phyloP scores from a whole-genome alignment of 108 stramenopile species.

The Nitzschia sp. region DNA sequence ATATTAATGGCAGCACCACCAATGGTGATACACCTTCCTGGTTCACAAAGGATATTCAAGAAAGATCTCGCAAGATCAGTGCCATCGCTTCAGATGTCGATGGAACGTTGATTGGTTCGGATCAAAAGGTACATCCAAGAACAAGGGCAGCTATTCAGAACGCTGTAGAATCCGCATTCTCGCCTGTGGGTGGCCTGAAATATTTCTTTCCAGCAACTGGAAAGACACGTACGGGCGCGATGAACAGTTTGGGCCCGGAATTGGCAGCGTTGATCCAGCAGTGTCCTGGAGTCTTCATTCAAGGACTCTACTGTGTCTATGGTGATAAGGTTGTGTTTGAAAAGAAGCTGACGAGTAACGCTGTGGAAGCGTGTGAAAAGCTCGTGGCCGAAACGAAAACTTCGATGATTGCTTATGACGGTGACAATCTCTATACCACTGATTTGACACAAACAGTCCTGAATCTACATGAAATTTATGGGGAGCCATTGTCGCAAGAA shows the following conservation, averaged over 20 bases:
- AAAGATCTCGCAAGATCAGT: constrained; percentile 22
- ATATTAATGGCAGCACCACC: constrained; percentile 1
- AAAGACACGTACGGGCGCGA: constrained; percentile 76
- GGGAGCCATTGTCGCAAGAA: constrained; percentile 70
- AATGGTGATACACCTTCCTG: constrained; percentile 16
- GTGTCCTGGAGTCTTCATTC: constrained; percentile 63
- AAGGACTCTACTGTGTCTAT: constrained; percentile 88
- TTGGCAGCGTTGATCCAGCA: constrained; percentile 23
- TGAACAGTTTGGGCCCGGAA: constrained; percentile 56
- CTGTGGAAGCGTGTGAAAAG: constrained; percentile 60
- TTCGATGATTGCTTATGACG: constrained; percentile 85
- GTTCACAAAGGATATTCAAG: constrained; percentile 15
- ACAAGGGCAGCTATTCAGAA: constrained; percentile 53
- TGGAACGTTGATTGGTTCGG: constrained; percentile 73
- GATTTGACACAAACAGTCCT: constrained; percentile 48
- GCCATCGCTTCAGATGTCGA: constrained; percentile 91
- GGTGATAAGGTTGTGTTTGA: constrained; percentile 84
- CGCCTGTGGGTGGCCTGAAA: constrained; percentile 21
- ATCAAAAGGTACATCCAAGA: constrained; percentile 66
- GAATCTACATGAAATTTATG: constrained; percentile 71
- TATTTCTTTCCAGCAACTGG: constrained; percentile 89
- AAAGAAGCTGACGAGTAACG: constrained; percentile 53
- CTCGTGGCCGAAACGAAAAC: constrained; percentile 58
- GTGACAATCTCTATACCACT: constrained; percentile 74
- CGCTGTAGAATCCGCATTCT: constrained; percentile 45